Percentiles rank a stretch among this genome's conserved stretches.
phyloP scores from a whole-genome alignment of 495 filamentous ascomycete genomes.

The Podospora comata region DNA sequence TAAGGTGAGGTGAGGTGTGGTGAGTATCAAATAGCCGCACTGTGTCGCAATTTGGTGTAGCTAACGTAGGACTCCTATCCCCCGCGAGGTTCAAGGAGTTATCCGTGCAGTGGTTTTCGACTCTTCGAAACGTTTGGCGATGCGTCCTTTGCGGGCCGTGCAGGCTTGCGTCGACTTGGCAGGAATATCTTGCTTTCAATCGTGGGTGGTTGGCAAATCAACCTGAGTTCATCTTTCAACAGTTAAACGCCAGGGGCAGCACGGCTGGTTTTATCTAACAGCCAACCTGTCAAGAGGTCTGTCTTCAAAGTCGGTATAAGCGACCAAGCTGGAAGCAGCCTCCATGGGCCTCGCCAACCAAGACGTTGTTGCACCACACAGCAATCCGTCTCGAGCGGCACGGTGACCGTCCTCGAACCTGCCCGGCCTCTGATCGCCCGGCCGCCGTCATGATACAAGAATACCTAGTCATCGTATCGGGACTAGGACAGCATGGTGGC shows the following conservation, averaged over 20 bases:
- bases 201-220: slow-evolving; percentile 10
- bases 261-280: neutral
- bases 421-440: neutral
- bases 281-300: neutral
- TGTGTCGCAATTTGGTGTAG: neutral
- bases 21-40: neutral
- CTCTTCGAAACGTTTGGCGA: slow-evolving; percentile 7
- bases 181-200: neutral
- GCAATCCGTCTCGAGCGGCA: neutral
- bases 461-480: neutral
- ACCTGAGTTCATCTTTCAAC: neutral
- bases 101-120: slow-evolving; percentile 13
- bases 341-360: neutral
- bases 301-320: neutral
- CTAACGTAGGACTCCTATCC: neutral
- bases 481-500: neutral
- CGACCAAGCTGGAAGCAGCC: neutral
- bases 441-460: neutral
- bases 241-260: neutral
- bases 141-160: slow-evolving; percentile 14
- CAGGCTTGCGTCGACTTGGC: slow-evolving; percentile 20
- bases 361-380: slow-evolving; percentile 4
- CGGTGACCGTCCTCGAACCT: slow-evolving; percentile 9
- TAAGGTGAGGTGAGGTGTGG: neutral
- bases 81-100: neutral